Evolutionary conservation across 345 rosid species (phyloP).

Genomic region (Citrus glauca): DNA sequence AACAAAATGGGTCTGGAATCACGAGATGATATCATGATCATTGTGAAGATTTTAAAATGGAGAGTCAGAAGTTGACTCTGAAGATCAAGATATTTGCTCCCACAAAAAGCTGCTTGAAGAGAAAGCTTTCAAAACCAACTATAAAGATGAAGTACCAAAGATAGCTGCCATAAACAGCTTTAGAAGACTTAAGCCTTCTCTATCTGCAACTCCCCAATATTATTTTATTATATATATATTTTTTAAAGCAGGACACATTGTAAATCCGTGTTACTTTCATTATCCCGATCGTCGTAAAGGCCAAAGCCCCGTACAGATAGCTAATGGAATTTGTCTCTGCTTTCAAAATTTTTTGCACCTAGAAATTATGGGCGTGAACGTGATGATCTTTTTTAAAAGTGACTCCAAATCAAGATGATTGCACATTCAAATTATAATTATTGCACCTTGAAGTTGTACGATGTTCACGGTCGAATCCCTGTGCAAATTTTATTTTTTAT

Average conservation of each 20-base stretch:
- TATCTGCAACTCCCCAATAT: neutral
- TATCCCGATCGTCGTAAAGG: neutral
- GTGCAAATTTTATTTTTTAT: neutral
- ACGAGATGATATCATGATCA: neutral
- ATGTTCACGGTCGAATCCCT: slow-evolving; percentile 30
- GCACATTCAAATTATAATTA: slow-evolving; percentile 10
- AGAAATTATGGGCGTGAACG: neutral
- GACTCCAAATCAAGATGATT: slow-evolving; percentile 31
- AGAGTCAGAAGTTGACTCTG: neutral
- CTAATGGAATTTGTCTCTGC: neutral
- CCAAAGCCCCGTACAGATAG: neutral
- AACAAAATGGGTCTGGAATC: neutral
- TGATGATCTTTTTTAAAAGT: neutral
- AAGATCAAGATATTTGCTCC: neutral
- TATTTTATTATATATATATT: no score
- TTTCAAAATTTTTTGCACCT: neutral
- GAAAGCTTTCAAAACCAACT: neutral
- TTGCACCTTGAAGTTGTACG: slow-evolving; percentile 21
- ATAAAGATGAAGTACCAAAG: slow-evolving; percentile 5
- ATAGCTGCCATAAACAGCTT: slow-evolving; percentile 27
- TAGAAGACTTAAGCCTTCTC: slow-evolving; percentile 10
- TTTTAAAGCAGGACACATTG: no score
- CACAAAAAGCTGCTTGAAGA: neutral
- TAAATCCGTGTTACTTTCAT: neutral
- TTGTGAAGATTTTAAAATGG: neutral